Percentiles rank a stretch among this genome's conserved stretches.
Evolutionary conservation across 805 yeast species (phyloP).

Genomic region (Phaffomyces thermotolerans): DNA sequence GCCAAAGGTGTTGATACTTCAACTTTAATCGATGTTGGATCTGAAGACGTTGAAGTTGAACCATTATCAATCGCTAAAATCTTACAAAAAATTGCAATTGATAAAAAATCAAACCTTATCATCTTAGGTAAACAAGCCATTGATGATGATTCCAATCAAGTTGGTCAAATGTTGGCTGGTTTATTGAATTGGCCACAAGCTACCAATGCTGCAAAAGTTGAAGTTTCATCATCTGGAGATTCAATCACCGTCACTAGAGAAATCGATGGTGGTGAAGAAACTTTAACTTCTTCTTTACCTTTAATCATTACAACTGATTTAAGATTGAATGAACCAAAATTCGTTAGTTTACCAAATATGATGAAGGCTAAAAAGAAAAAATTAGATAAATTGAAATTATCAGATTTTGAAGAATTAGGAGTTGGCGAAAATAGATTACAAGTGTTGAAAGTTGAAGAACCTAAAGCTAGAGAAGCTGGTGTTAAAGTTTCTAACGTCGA

Average conservation of each 20-base stretch:
- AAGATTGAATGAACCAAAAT: conserved; percentile 91
- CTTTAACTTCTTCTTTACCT: conserved; percentile 71
- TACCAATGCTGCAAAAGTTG: conserved; percentile 86
- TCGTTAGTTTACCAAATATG: conserved; percentile 90
- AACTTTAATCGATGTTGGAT: conserved; percentile 73
- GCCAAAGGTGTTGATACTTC: conserved; percentile 94
- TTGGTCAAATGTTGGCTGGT: conserved; percentile 96
- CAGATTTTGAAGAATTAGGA: conserved; percentile 61
- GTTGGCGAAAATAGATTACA: conserved; percentile 51
- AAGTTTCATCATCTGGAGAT: conserved; percentile 39
- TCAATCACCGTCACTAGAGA: conserved; percentile 75
- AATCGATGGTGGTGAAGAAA: conserved; percentile 92
- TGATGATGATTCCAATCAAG: conserved; percentile 91
- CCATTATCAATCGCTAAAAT: conserved; percentile 88
- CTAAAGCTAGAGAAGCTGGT: conserved; percentile 77
- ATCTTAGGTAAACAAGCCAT: conserved; percentile 95
- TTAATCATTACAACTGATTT: conserved; percentile 86
- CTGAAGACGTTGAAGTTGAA: conserved; percentile 45
- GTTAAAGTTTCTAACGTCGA: conserved; percentile 74
- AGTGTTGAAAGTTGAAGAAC: conserved; percentile 72
- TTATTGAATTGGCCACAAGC: conserved; percentile 94
- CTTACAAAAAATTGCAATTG: conserved; percentile 62
- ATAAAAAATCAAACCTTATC: conserved; percentile 67
- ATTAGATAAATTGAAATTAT: conserved; percentile 54
- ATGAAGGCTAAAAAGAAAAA: conserved; percentile 99